Conservation (phyloP, 2,329 filamentous ascomycete genomes). For the Xylaria multiplex region DNA sequence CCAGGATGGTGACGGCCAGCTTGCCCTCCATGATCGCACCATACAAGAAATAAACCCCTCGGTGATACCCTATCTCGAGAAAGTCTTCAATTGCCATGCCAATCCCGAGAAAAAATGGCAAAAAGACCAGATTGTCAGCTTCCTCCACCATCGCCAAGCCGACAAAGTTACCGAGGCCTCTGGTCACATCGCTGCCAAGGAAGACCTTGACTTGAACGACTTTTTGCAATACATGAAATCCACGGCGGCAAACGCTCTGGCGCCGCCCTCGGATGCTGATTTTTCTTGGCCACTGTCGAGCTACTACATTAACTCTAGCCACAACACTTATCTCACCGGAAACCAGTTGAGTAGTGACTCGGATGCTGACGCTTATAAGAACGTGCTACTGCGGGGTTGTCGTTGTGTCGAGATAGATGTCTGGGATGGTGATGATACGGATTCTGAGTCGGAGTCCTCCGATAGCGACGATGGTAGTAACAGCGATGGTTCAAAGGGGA, state of each 20-base stretch:
- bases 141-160: slow-evolving; percentile 59
- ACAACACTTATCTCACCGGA: slow-evolving; percentile 93
- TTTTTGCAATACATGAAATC: slow-evolving; percentile 69
- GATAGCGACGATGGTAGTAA: slow-evolving; percentile 49
- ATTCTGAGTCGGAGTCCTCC: slow-evolving; percentile 72
- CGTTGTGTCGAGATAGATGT: slow-evolving; percentile 95
- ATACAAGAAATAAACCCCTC: slow-evolving; percentile 56
- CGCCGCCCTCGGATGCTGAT: slow-evolving; percentile 56
- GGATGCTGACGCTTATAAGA: slow-evolving; percentile 87
- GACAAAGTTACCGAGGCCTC: slow-evolving; percentile 48
- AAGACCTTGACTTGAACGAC: slow-evolving; percentile 57
- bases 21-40: slow-evolving; percentile 54
- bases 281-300: slow-evolving; percentile 84
- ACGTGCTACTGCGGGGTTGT: slow-evolving; percentile 83
- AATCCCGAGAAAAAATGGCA: slow-evolving; percentile 56
- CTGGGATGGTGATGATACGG: slow-evolving; percentile 87
- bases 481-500: slow-evolving; percentile 62
- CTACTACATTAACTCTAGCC: slow-evolving; percentile 93
- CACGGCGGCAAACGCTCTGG: slow-evolving; percentile 55
- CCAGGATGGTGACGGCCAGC: slow-evolving; percentile 60
- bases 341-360: slow-evolving; percentile 88
- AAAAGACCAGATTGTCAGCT: slow-evolving; percentile 56
- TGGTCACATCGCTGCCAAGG: slow-evolving; percentile 47
- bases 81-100: slow-evolving; percentile 58
- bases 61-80: slow-evolving; percentile 56